Base-by-base conservation (phyloP, 1,284 basidiomycete genomes). In the Xanthoconium separans region DNA sequence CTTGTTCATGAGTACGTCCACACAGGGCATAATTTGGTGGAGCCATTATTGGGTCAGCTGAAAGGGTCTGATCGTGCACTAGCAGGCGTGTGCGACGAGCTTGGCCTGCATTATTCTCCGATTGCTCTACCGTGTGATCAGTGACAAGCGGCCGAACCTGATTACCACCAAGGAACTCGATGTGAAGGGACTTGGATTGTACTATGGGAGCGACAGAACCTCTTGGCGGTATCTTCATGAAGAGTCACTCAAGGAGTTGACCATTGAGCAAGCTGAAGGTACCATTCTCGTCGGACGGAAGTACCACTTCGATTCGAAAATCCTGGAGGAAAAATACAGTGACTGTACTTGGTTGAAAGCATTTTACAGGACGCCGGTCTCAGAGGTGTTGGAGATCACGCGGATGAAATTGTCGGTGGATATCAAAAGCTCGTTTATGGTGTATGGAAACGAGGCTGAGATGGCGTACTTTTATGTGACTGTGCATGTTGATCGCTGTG, bases 21-120 rank as follows among this genome's bases (percentile, higher is more conserved):
- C 15, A 51, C 45, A 2, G 48, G 48, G 0, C 16, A 3, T 16
- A 40, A 56, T 2, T 2, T 53, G 2, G 3, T 59, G 16, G 34
- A 48, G 2, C 44, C 12, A 1, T 15, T 59, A 34, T 13, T 50
- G 22, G 47, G 16, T 18, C 58, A 55, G 30, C 18, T 55, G 30
- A 59, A 59, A 48, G 57, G 57, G 10, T 43, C 75, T 34, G 70
- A 76, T 48, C 73, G 78, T 74, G 58, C 70, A 75, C 33, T 57
- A 55, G n/a, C 64, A 24, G 73, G 73, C 1, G 48, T 46, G 0
- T 58, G 51, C 15, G 43, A 51, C 9, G 22, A 22, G 2, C 50
- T 56, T 9, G 53, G 49, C 12, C 36, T 59, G 2, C n/a, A 8
- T 7, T 41, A 53, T 3, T 50, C 34, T 58, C 31, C 37, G 41